phyloP scores from a whole-genome alignment of 306 rosid species.

The Abrus precatorius region DNA sequence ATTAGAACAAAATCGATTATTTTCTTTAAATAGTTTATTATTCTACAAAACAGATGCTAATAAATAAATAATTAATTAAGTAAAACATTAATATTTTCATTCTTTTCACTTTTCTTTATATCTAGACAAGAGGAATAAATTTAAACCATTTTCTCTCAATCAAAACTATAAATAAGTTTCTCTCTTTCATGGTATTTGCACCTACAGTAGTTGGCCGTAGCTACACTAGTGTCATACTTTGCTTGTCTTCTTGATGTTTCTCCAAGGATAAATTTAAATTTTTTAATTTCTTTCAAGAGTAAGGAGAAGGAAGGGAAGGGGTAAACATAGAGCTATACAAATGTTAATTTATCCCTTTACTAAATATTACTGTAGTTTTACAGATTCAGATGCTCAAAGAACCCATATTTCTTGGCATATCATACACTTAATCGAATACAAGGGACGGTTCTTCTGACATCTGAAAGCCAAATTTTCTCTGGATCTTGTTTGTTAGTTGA shows the following conservation, averaged over 20 bases:
- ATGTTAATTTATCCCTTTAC: slow-evolving; percentile 37
- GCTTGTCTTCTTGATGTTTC: background rate
- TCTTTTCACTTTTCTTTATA: background rate
- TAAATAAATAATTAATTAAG: too few species aligned
- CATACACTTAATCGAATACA: slow-evolving; percentile 51
- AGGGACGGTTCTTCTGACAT: slow-evolving; percentile 55
- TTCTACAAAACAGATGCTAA: too few species aligned
- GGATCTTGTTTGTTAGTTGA: slow-evolving; percentile 50
- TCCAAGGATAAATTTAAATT: slow-evolving; percentile 11
- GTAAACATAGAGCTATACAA: slow-evolving; percentile 13
- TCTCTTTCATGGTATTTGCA: background rate
- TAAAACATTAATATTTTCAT: background rate
- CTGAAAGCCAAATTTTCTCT: slow-evolving; percentile 51
- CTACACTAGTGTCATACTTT: background rate
- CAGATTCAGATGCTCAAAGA: slow-evolving; percentile 62
- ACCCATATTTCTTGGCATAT: slow-evolving; percentile 49
- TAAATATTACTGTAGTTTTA: slow-evolving; percentile 35
- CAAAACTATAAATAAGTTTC: too few species aligned
- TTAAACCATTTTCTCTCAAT: too few species aligned
- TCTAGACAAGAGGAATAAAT: background rate
- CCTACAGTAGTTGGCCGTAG: background rate
- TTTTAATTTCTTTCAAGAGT: slow-evolving; percentile 1
- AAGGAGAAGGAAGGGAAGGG: background rate
- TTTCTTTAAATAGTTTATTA: too few species aligned
- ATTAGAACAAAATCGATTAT: too few species aligned